Evolutionary conservation across 371 early-diverging fungal genomes (phyloP).

Genomic region (Coelomomyces lativittatus): DNA sequence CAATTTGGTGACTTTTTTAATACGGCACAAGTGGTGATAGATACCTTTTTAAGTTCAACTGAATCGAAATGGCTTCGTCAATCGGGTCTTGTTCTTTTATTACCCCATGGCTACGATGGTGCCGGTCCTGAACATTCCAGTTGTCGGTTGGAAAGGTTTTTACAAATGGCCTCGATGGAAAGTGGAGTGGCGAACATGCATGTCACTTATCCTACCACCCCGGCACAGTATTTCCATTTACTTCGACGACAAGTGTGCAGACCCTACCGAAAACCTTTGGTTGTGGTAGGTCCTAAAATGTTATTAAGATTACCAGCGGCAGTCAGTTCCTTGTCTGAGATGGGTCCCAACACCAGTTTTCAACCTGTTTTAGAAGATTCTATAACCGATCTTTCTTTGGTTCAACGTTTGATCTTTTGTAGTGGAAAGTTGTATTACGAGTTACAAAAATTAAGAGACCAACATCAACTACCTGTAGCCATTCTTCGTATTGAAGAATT

Average conservation of each 20-base stretch:
- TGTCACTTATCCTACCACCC: slow-evolving; percentile 76
- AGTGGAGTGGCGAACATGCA: slow-evolving; percentile 75
- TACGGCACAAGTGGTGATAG: slow-evolving; percentile 85
- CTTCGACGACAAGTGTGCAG: slow-evolving; percentile 76
- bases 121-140: slow-evolving; percentile 90
- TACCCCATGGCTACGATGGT: slow-evolving; percentile 93
- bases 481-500: slow-evolving; percentile 79
- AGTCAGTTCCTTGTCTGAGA: slow-evolving; percentile 54
- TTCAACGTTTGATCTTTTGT: slow-evolving; percentile 60
- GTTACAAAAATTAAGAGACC: slow-evolving; percentile 52
- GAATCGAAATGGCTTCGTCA: slow-evolving; percentile 89
- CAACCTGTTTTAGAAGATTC: slow-evolving; percentile 56
- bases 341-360: slow-evolving; percentile 66
- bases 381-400: slow-evolving; percentile 7
- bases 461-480: slow-evolving; percentile 51
- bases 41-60: slow-evolving; percentile 68
- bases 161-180: slow-evolving; percentile 66
- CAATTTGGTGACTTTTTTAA: slow-evolving; percentile 97
- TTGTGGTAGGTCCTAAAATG: slow-evolving; percentile 72
- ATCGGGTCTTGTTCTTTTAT: slow-evolving; percentile 67
- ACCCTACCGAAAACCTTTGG: slow-evolving; percentile 73
- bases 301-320: slow-evolving; percentile 50
- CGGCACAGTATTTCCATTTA: slow-evolving; percentile 89
- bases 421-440: slow-evolving; percentile 85
- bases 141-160: slow-evolving; percentile 76